These are phyloP conservation scores for Microsporum ferrugineum DNA, from an alignment of 2,329 filamentous ascomycete genomes.

Conservation along the genomic window DNA sequence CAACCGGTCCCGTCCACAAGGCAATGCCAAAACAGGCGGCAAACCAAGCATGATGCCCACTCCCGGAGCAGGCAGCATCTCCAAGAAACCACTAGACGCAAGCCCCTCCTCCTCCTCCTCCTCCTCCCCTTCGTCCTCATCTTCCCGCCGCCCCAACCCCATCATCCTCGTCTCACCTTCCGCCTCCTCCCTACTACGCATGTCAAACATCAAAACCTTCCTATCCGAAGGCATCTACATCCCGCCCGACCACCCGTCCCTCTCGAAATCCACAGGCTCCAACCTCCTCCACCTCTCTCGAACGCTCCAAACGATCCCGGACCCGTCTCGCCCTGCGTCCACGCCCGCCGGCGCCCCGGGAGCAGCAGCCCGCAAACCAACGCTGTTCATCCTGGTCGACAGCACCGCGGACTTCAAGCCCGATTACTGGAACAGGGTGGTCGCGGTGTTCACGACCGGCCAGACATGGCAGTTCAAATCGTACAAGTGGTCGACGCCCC, in stretches of 20 bases:
- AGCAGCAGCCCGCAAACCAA: slow-evolving; percentile 42
- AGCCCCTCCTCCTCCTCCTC: slow-evolving; percentile 50
- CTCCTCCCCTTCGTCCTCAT: slow-evolving; percentile 49
- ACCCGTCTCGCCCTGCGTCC: slow-evolving; percentile 21
- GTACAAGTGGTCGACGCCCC: slow-evolving; percentile 87
- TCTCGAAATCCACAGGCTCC: slow-evolving; percentile 52
- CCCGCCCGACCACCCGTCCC: slow-evolving; percentile 54
- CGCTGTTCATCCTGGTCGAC: slow-evolving; percentile 93
- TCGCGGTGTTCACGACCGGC: slow-evolving; percentile 93
- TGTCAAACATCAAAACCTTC: slow-evolving; percentile 93
- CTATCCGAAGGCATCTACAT: slow-evolving; percentile 73
- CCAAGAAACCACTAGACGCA: slow-evolving; percentile 36
- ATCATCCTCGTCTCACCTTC: slow-evolving; percentile 97
- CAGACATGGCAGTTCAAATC: slow-evolving; percentile 98
- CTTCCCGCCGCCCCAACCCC: slow-evolving; percentile 52
- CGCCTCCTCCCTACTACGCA: slow-evolving; percentile 83
- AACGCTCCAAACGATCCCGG: slow-evolving; percentile 48
- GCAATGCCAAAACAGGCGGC: slow-evolving; percentile 23
- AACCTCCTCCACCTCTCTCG: slow-evolving; percentile 83
- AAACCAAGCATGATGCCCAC: slow-evolving; percentile 23
- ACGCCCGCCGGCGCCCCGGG: slow-evolving; percentile 3
- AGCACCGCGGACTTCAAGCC: slow-evolving; percentile 90
- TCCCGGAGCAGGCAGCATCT: slow-evolving; percentile 28
- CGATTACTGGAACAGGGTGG: slow-evolving; percentile 91
- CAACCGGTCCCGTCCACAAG: slow-evolving; percentile 31